phyloP scores from a whole-genome alignment of 2,329 filamentous ascomycete species.

The Colletotrichum coccodes region DNA sequence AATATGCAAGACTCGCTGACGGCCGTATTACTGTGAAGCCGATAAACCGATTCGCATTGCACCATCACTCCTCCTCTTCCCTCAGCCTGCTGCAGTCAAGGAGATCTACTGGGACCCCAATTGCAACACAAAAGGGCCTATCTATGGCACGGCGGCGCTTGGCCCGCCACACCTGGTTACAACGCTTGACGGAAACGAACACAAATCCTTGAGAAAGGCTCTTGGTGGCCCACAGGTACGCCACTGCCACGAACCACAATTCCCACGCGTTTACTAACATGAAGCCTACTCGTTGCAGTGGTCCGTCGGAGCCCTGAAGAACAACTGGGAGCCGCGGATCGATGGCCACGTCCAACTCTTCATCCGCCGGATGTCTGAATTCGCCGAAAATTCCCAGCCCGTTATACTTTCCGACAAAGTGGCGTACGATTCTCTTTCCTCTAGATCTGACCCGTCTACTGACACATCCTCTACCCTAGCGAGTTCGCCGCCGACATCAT shows the following conservation, averaged over 20 bases:
- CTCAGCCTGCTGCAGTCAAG: constrained; percentile 6
- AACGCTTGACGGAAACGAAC: constrained; percentile 8
- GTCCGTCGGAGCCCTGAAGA: constrained; percentile 13
- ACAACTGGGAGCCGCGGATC: constrained; percentile 22
- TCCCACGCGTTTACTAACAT: neutral
- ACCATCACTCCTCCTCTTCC: constrained; percentile 10
- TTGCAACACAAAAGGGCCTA: constrained; percentile 6
- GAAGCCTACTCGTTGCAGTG: neutral
- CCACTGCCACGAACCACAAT: too few species aligned
- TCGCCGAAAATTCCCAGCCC: neutral
- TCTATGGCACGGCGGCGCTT: constrained; percentile 11
- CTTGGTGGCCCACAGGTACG: constrained; percentile 3
- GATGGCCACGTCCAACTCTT: constrained; percentile 16
- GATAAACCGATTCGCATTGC: constrained; percentile 19
- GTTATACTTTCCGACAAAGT: constrained; percentile 16
- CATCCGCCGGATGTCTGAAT: constrained; percentile 8
- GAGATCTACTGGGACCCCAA: constrained; percentile 23
- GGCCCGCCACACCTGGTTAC: constrained; percentile 15
- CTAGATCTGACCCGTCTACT: too few species aligned
- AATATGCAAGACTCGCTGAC: neutral
- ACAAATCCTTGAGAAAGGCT: constrained; percentile 7
- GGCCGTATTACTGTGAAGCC: neutral
- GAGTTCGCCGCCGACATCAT: constrained; percentile 27
- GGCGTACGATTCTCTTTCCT: neutral
- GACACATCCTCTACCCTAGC: neutral